Percentiles rank a stretch among this genome's conserved stretches.
phyloP scores from a whole-genome alignment of 495 filamentous ascomycete species.

The Arthonia radiata region DNA sequence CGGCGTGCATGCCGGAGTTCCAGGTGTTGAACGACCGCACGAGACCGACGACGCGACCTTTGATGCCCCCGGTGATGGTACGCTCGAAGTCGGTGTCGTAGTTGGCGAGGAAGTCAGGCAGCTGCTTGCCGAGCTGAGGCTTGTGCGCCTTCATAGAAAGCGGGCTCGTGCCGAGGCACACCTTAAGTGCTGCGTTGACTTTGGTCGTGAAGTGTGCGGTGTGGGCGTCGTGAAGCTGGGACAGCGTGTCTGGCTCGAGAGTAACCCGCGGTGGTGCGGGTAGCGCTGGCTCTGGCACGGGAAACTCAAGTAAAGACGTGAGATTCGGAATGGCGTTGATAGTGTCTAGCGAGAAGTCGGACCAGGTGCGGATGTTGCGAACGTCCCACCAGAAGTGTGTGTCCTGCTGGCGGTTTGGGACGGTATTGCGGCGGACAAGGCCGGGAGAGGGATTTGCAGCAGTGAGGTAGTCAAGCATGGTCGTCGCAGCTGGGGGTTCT shows the following conservation, averaged over 20 bases:
- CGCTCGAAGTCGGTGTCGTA: conserved; percentile 46
- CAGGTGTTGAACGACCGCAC: conserved; percentile 76
- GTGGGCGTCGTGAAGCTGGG: conserved; percentile 42
- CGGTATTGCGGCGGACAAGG: conserved; percentile 54
- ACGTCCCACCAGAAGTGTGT: conserved; percentile 90
- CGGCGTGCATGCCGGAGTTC: conserved; percentile 81
- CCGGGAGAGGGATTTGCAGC: conserved; percentile 53
- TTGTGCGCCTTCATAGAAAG: conserved; percentile 22
- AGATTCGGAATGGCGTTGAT: conserved; percentile 54
- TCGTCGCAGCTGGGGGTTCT: conserved; percentile 29
- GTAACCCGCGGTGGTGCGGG: conserved; percentile 28
- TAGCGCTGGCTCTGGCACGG: conserved; percentile 37
- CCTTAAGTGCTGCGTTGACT: conserved; percentile 48
- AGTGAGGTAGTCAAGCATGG: conserved; percentile 54
- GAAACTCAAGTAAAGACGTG: conserved; percentile 43
- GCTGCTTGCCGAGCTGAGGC: conserved; percentile 17
- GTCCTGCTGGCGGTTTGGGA: conserved; percentile 39
- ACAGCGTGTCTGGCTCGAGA: conserved; percentile 47
- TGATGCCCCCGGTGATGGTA: conserved; percentile 44
- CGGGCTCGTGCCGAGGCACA: conserved; percentile 37
- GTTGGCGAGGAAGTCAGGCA: conserved; percentile 39
- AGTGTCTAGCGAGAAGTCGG: conserved; percentile 42
- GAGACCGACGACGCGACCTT: conserved; percentile 63
- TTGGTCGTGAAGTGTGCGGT: conserved; percentile 47
- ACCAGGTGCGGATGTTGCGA: conserved; percentile 64